These are phyloP conservation scores for Bipolaris victoriae DNA, from an alignment of 2,329 filamentous ascomycete species.

Conservation along the genomic window DNA sequence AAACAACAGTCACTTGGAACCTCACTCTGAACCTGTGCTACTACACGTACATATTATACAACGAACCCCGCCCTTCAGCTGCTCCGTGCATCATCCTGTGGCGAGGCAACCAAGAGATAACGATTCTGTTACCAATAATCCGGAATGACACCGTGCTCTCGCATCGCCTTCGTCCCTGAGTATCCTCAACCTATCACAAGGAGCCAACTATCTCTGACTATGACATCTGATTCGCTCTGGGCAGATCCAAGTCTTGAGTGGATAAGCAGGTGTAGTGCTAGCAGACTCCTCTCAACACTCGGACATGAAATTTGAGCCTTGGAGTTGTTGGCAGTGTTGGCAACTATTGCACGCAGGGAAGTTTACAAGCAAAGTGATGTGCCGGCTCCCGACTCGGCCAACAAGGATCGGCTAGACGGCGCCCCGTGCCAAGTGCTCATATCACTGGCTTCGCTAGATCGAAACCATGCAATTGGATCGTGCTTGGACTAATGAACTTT, in stretches of 20 bases:
- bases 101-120: constrained; percentile 31
- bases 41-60: constrained; percentile 27
- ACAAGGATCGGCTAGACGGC: constrained; percentile 20
- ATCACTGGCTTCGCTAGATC: constrained; percentile 5
- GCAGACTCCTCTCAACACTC: neutral
- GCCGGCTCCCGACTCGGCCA: constrained; percentile 32
- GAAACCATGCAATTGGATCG: constrained; percentile 6
- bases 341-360: constrained; percentile 24
- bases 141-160: neutral
- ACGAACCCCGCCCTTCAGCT: constrained; percentile 10
- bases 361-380: constrained; percentile 25
- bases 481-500: neutral
- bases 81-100: constrained; percentile 18
- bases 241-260: neutral
- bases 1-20: constrained; percentile 1
- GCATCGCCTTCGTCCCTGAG: neutral
- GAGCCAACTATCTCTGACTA: neutral
- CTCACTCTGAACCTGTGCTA: constrained; percentile 4
- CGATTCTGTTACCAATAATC: constrained; percentile 15
- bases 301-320: constrained; percentile 14
- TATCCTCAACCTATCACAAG: constrained; percentile 1
- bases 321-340: constrained; percentile 30
- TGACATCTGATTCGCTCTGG: constrained; percentile 5
- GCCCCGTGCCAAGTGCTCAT: constrained; percentile 4
- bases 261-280: neutral